Evolutionary conservation across 2,329 filamentous ascomycete species (phyloP).

Genomic region (Penicillium italicum): DNA sequence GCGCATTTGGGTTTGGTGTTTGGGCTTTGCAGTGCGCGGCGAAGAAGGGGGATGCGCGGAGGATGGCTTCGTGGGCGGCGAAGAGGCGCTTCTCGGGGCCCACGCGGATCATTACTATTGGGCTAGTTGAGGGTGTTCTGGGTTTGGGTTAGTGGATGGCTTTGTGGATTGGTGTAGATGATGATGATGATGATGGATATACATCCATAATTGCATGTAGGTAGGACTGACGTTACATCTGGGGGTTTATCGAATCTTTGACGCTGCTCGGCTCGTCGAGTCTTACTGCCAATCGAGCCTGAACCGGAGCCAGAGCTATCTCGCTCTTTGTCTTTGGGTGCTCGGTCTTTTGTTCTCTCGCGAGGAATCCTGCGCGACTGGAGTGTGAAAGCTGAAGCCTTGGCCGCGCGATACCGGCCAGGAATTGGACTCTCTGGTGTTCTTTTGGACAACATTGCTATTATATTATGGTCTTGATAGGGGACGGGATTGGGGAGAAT

Average conservation of each 20-base stretch:
- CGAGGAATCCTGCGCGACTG: slow-evolving; percentile 31
- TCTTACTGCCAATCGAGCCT: slow-evolving; percentile 19
- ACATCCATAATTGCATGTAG: neutral
- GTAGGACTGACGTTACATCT: slow-evolving; percentile 33
- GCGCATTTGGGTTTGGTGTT: slow-evolving; percentile 21
- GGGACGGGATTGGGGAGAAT: neutral
- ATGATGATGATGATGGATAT: neutral
- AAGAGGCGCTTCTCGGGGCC: slow-evolving; percentile 83
- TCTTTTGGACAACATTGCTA: slow-evolving; percentile 8
- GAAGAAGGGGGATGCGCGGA: slow-evolving; percentile 77
- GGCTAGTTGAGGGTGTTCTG: slow-evolving; percentile 59
- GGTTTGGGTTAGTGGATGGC: neutral
- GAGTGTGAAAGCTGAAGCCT: slow-evolving; percentile 29
- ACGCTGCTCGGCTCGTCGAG: slow-evolving; percentile 27
- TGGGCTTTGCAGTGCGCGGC: slow-evolving; percentile 59
- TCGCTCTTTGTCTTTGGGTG: neutral
- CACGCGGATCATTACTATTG: slow-evolving; percentile 76
- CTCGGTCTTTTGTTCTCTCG: slow-evolving; percentile 21
- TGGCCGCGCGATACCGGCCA: slow-evolving; percentile 42
- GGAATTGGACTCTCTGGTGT: slow-evolving; percentile 16
- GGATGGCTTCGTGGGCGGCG: slow-evolving; percentile 83
- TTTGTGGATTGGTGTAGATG: neutral
- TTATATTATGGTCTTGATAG: neutral
- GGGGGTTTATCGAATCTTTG: slow-evolving; percentile 32
- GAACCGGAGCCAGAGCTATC: slow-evolving; percentile 1